phyloP scores from a whole-genome alignment of 139 green algal genomes.

The Chlorella sp. region DNA sequence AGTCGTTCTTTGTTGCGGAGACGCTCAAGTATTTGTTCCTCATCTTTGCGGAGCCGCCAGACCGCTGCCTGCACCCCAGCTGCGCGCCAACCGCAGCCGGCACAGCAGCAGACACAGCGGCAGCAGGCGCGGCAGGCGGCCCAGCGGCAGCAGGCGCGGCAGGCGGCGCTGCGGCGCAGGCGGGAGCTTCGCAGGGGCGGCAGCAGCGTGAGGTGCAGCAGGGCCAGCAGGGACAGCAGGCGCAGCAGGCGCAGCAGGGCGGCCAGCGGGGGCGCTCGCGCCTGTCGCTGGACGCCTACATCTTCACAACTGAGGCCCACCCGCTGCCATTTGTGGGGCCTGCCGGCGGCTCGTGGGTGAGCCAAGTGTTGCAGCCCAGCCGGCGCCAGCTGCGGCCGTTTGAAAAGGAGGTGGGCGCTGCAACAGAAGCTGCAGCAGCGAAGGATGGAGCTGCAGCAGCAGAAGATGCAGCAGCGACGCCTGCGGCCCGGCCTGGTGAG shows the following conservation, averaged over 20 bases:
- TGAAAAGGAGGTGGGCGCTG: background rate
- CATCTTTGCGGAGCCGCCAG: slow-evolving; percentile 73
- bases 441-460: background rate
- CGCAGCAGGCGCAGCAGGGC: too few species aligned
- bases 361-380: background rate
- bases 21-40: slow-evolving; percentile 92
- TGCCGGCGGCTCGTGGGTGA: background rate
- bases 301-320: slow-evolving; percentile 93
- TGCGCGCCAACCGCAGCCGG: background rate
- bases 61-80: slow-evolving; percentile 41
- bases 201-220: background rate
- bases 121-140: background rate
- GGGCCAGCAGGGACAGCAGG: background rate
- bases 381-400: slow-evolving; percentile 13
- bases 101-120: background rate
- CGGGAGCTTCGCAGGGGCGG: background rate
- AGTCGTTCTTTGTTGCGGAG: slow-evolving; percentile 89
- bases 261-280: background rate
- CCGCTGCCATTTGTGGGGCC: slow-evolving; percentile 72
- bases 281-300: slow-evolving; percentile 77
- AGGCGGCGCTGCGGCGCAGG: slow-evolving; percentile 29
- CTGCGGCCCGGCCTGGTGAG: background rate
- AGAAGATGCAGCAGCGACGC: background rate
- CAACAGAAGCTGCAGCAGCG: background rate
- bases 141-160: background rate